phyloP scores from a whole-genome alignment of 768 basidiomycete species.

The Pisolithus microcarpus region DNA sequence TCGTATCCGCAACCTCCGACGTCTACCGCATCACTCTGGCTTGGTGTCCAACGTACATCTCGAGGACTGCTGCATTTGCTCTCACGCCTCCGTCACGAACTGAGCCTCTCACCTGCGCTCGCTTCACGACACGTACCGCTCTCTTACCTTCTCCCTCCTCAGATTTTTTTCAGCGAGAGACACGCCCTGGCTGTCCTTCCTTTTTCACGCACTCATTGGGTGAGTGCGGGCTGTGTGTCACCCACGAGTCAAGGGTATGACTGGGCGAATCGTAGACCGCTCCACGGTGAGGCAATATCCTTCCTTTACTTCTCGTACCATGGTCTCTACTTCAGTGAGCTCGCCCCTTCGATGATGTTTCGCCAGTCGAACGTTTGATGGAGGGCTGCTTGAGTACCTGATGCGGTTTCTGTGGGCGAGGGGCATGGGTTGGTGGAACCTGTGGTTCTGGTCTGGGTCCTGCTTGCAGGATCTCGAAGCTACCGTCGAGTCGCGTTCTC shows the following conservation, averaged over 20 bases:
- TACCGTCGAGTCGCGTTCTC: constrained; percentile 8
- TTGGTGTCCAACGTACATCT: constrained; percentile 16
- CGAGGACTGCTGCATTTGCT: neutral
- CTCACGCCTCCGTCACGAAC: constrained; percentile 13
- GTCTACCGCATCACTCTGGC: constrained; percentile 12
- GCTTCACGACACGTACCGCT: constrained; percentile 18
- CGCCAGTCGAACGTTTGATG: constrained; percentile 33
- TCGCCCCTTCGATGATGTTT: constrained; percentile 16
- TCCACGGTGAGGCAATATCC: neutral
- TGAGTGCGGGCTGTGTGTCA: constrained; percentile 19
- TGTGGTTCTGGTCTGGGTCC: constrained; percentile 7
- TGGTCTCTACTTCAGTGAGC: constrained; percentile 12
- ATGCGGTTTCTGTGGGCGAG: constrained; percentile 8
- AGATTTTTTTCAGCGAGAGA: constrained; percentile 16
- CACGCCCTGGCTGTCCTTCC: constrained; percentile 13
- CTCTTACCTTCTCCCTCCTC: constrained; percentile 2
- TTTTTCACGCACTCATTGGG: constrained; percentile 28
- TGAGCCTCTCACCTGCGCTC: constrained; percentile 43
- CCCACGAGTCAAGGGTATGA: neutral
- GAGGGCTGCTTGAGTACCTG: constrained; percentile 19
- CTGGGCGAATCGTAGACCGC: neutral
- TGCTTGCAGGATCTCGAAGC: constrained; percentile 23
- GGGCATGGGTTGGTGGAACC: constrained; percentile 6
- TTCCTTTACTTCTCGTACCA: neutral
- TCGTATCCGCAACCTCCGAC: constrained; percentile 20